Evolutionary conservation across 2,329 filamentous ascomycete species (phyloP), one percentile per base, ranked within the genome.

Genomic region (Graphilbum fragrans): DNA sequence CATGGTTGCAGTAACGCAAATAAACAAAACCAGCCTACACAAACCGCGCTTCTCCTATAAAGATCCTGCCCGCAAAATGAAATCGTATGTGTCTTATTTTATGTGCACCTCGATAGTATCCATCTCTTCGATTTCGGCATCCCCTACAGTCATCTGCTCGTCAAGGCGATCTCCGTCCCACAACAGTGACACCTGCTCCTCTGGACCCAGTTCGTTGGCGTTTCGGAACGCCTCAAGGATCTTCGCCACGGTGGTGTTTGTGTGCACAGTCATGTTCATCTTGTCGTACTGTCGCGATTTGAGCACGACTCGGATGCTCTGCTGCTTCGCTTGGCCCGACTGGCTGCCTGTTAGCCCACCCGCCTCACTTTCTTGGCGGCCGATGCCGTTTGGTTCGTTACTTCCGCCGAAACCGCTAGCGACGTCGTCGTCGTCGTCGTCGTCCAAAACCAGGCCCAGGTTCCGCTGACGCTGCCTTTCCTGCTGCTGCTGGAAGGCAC

Each of bases 141-240:
- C 77, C 35, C 66, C 66, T 36, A 92, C 67, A 2, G 69, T 72
- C 23, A 64, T 61, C 2, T 75, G 65, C 17, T 73, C 69, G 14
- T 80, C 72, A 22, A 93, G 62, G 37, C 65, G 63, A 39, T 88
- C 85, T 14, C 86, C 86, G 50, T 94, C 86, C 58, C 86, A 88
- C 49, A 70, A 66, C 11, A 94, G 62, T 31, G 69, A 67, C 3
- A 92, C 61, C 0, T 67, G 58, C 49, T 67, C 70, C 5, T 70
- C 67, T 1, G 61, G 54, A 0, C 62, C 58, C 17, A 88, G 56
- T 0, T 63, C 51, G 23, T 71, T 67, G 49, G 69, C 62, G 31
- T 64, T 63, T 39, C 75, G 70, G 55, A 82, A 90, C 4, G 68
- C 72, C 32, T 62, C 64, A 17, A 82, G 63, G 39, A 93, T 66